A percentile compares a stretch with the other conserved stretches of the same genome.
Conservation (phyloP, 164 flowering plant genomes). For the Cinnamomum chago region DNA sequence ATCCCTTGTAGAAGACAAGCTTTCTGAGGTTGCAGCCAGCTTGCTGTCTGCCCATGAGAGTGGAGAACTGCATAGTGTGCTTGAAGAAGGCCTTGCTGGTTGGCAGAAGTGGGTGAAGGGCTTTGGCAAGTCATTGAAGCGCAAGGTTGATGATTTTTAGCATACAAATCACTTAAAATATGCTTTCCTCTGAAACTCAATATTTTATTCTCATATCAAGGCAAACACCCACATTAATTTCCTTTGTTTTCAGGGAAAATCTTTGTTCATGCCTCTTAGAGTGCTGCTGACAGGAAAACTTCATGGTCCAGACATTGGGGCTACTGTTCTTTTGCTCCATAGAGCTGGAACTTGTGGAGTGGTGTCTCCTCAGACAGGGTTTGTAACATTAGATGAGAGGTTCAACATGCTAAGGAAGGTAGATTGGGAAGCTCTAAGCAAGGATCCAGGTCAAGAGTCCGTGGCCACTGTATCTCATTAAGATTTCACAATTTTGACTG, state of each 20-base stretch:
- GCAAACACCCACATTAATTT: neutral
- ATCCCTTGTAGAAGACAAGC: slow-evolving; percentile 63
- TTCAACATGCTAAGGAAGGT: slow-evolving; percentile 53
- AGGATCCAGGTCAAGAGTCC: slow-evolving; percentile 36
- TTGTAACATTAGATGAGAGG: slow-evolving; percentile 64
- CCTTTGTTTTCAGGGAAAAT: slow-evolving; percentile 64
- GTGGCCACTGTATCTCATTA: slow-evolving; percentile 31
- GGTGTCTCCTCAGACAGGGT: slow-evolving; percentile 52
- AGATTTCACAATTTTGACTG: slow-evolving; percentile 18
- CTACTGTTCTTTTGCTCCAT: slow-evolving; percentile 54
- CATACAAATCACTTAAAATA: neutral
- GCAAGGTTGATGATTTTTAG: slow-evolving; percentile 54
- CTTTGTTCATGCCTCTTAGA: slow-evolving; percentile 92
- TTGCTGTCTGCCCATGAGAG: slow-evolving; percentile 76
- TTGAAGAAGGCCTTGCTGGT: slow-evolving; percentile 78
- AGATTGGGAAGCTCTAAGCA: slow-evolving; percentile 62
- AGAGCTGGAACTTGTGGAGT: slow-evolving; percentile 54
- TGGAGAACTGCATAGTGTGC: slow-evolving; percentile 68
- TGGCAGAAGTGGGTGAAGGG: slow-evolving; percentile 93
- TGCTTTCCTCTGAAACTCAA: too few species aligned
- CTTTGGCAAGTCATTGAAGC: slow-evolving; percentile 80
- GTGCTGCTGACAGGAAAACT: slow-evolving; percentile 89
- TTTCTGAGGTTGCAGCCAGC: slow-evolving; percentile 66
- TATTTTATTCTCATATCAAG: neutral
- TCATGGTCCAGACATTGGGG: slow-evolving; percentile 91